Conservation (phyloP, 148 eudicot genomes). For the Fallopia convolvulus region DNA sequence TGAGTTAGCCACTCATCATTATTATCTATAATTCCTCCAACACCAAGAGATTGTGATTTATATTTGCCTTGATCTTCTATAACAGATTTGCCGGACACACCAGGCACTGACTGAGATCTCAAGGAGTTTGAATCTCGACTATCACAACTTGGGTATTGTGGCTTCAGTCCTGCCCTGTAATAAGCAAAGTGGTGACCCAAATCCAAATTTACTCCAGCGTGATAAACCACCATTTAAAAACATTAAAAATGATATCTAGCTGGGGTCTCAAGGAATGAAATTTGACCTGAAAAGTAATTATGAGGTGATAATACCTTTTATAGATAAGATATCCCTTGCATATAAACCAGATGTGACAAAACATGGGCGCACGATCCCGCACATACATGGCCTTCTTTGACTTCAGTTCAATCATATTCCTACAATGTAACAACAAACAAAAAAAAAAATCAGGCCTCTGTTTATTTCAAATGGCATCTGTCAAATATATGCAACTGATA, state of each 20-base stretch:
- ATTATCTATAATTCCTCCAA: neutral
- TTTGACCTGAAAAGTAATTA: neutral
- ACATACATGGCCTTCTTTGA: conserved; percentile 82
- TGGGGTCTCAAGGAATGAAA: neutral
- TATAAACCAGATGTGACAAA: conserved; percentile 71
- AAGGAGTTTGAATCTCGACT: conserved; percentile 21
- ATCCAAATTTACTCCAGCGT: neutral
- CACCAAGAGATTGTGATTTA: conserved; percentile 8
- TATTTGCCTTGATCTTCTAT: neutral
- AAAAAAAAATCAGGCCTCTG: neutral
- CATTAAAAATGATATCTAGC: neutral
- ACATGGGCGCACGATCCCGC: conserved; percentile 49
- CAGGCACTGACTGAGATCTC: conserved; percentile 18
- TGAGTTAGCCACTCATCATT: conserved; percentile 19
- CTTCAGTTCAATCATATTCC: conserved; percentile 75
- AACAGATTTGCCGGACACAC: neutral
- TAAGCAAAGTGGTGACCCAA: neutral
- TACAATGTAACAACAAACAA: conserved; percentile 20
- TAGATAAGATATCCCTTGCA: conserved; percentile 60
- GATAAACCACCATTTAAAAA: neutral
- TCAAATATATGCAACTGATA: conserved; percentile 1
- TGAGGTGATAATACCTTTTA: conserved; percentile 56
- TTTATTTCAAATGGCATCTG: neutral
- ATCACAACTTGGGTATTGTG: conserved; percentile 28
- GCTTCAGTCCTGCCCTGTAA: conserved; percentile 11